Conservation (phyloP, 768 basidiomycete species). For the Panus rudis region DNA sequence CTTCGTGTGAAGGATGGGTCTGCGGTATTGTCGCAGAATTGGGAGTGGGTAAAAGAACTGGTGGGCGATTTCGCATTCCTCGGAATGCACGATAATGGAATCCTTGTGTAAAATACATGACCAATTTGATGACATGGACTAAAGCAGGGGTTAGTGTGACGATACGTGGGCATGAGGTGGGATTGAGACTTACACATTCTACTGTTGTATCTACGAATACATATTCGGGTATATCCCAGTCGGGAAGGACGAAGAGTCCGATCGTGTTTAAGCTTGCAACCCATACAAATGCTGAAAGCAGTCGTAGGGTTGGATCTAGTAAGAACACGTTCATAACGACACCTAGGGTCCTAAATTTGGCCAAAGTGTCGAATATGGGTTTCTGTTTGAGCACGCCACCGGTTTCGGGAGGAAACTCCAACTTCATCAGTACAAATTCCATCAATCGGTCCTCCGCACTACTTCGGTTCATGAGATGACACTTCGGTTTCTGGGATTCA, state of each 20-base stretch:
- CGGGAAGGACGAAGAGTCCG: conserved; percentile 56
- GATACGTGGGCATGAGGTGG: background rate
- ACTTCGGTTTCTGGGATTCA: no score
- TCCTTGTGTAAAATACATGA: conserved; percentile 63
- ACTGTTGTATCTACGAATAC: conserved; percentile 71
- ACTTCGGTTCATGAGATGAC: background rate
- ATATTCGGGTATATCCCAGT: conserved; percentile 61
- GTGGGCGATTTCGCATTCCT: conserved; percentile 56
- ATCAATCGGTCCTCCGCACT: conserved; percentile 49
- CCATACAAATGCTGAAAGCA: conserved; percentile 69
- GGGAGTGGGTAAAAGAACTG: conserved; percentile 63
- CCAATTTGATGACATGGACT: conserved; percentile 70
- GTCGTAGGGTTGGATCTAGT: conserved; percentile 52
- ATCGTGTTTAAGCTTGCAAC: conserved; percentile 45
- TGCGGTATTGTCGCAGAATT: conserved; percentile 25
- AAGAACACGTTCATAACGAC: conserved; percentile 59
- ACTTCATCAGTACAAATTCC: conserved; percentile 66
- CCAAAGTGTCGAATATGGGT: conserved; percentile 38
- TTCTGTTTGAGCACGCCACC: background rate
- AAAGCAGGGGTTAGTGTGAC: background rate
- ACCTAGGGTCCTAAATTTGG: background rate
- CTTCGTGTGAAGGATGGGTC: conserved; percentile 10
- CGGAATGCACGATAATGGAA: conserved; percentile 69
- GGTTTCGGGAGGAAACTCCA: conserved; percentile 43
- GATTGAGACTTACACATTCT: conserved; percentile 57